Base-by-base conservation (phyloP, 2,329 filamentous ascomycete genomes). In the Mycosphaerelloides madeirae region DNA sequence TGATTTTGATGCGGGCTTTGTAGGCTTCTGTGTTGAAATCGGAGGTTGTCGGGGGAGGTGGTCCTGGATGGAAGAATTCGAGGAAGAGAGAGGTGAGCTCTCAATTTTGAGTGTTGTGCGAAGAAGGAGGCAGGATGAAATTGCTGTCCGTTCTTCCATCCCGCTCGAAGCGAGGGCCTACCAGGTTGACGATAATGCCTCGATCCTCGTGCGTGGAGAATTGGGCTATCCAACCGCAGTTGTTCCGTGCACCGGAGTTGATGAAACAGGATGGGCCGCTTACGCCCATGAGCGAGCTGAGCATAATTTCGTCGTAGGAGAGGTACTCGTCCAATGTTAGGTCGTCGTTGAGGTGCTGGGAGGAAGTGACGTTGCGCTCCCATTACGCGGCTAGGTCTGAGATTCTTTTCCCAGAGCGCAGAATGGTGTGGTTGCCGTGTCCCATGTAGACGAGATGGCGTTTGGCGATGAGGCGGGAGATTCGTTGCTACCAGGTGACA, bases 261-360 rank as follows among this genome's bases (percentile, higher is more conserved):
- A 64, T 55, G 48, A 64, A 63, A 45, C 49, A 46, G 3, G 51
- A 57, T 3, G 55, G 55, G 0, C 60, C 57, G 15, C 55, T 57
- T 12, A 62, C 61, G 8, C 57, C 63, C 15, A 65, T 50, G 14
- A 65, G 44, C 6, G 54, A 56, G 3, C 53, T 46, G 3, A 65
- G 54, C 59, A 65, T 60, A 20, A 65, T 64, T 35, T 65, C 63
- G 37, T 65, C 62, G 43, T 65, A 65, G 29, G 49, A 56, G 8
- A 65, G 52, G 43, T 64, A 65, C 6, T 59, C 46, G 3, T 56
- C 44, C 14, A 65, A 45, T 11, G 15, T 31, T 37, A 46, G 22
- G 28, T 46, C 38, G 16, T 20, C 49, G 38, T 61, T 58, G 32
- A 44, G 28, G 19, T 52, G 20, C 36, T 63, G 52, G 4, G 37